Conservation (phyloP, 2,329 filamentous ascomycete genomes). For the Fusarium udum region DNA sequence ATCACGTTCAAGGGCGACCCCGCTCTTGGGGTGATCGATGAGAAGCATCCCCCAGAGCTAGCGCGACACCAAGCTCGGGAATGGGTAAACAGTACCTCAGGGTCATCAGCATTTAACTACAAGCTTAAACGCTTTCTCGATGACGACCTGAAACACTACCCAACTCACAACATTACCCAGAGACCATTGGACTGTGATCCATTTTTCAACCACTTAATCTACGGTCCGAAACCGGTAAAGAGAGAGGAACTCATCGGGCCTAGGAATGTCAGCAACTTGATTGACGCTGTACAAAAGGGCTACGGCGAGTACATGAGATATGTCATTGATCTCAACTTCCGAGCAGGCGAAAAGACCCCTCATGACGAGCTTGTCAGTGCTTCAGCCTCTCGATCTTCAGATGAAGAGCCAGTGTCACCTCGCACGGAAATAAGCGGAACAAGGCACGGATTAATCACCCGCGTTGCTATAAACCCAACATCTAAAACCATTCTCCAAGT, state of each 20-base stretch:
- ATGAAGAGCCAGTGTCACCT: accelerated
- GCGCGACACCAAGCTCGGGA: not conserved
- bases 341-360: not conserved
- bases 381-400: not conserved
- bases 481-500: not conserved
- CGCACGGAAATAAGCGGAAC: not conserved
- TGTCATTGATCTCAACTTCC: not conserved
- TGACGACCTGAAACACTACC: not conserved
- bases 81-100: not conserved
- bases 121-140: not conserved
- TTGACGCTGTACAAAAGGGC: accelerated
- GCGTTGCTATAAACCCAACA: not conserved
- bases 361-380: not conserved
- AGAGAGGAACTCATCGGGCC: not conserved
- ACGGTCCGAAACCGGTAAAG: not conserved
- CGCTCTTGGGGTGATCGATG: not conserved
- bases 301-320: not conserved
- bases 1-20: not conserved
- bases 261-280: not conserved
- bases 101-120: not conserved
- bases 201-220: not conserved
- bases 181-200: not conserved
- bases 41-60: not conserved
- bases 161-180: not conserved
- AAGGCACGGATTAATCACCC: not conserved